Evolutionary conservation across 1,284 basidiomycete genomes (phyloP).

Genomic region (Mycosarcoma mackinlayi): DNA sequence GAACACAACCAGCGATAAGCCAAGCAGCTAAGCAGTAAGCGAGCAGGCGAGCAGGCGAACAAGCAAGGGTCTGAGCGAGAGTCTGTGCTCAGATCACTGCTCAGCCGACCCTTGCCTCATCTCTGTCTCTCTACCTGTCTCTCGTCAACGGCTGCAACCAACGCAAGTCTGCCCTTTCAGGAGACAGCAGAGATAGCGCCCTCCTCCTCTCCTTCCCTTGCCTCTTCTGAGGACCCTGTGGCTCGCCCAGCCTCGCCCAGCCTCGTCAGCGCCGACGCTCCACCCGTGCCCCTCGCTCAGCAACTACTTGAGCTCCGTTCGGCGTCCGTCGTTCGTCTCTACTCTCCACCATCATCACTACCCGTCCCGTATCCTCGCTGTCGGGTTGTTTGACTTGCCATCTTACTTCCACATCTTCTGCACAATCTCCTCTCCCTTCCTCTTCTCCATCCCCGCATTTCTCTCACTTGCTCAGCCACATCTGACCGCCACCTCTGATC

Average conservation of each 20-base stretch:
- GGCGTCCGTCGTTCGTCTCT: constrained; percentile 5
- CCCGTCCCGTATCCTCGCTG: constrained; percentile 7
- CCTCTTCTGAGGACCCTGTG: constrained; percentile 1
- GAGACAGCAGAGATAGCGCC: constrained; percentile 2
- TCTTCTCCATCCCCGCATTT: not conserved
- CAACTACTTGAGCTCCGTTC: constrained; percentile 25
- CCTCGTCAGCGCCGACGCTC: constrained; percentile 17
- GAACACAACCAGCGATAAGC: constrained; percentile 7
- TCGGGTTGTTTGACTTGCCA: constrained; percentile 14
- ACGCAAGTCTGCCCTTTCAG: too few relatives aligned
- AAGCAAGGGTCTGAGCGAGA: constrained; percentile 2
- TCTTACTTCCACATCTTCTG: too few relatives aligned
- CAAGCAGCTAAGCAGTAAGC: not conserved
- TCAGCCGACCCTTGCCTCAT: constrained; percentile 22
- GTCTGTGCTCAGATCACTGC: constrained; percentile 8
- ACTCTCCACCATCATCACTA: constrained; percentile 19
- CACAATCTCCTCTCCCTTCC: not conserved
- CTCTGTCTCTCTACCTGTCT: not conserved
- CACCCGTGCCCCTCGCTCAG: too few relatives aligned
- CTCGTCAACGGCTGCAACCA: too few relatives aligned
- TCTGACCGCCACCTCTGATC: not conserved
- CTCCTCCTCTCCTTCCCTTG: constrained; percentile 1
- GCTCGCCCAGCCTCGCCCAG: too few relatives aligned
- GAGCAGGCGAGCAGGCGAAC: not conserved
- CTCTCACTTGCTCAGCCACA: not conserved